phyloP scores from a whole-genome alignment of 169 alveolate species.

The Plasmodium gonderi region DNA sequence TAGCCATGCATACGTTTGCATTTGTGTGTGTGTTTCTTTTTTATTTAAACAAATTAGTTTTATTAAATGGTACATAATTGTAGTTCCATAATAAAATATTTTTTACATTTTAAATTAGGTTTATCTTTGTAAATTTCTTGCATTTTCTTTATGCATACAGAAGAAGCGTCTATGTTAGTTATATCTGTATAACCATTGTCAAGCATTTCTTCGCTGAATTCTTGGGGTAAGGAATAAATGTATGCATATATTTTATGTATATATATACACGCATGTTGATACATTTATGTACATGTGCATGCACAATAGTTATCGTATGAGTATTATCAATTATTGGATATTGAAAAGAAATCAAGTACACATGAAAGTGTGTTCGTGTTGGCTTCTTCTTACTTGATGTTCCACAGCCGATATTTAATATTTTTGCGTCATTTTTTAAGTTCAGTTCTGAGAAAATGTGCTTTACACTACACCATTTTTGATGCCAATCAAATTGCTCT shows the following conservation, averaged over 20 bases:
- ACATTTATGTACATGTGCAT: conserved; percentile 4
- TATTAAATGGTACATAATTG: not conserved
- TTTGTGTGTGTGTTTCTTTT: not conserved
- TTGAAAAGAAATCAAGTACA: not conserved
- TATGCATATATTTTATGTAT: not conserved
- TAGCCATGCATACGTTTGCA: not conserved
- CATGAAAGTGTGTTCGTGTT: not conserved
- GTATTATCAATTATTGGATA: not conserved
- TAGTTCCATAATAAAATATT: not conserved
- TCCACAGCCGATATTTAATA: conserved; percentile 65
- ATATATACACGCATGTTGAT: not conserved
- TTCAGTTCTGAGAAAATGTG: conserved; percentile 56
- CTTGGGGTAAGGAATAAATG: conserved; percentile 7
- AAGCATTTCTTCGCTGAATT: conserved; percentile 66
- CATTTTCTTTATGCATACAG: conserved; percentile 70
- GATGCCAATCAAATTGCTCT: conserved; percentile 76
- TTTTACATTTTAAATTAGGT: conserved; percentile 68
- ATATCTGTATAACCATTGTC: conserved; percentile 60
- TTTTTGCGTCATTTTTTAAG: conserved; percentile 54
- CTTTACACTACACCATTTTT: conserved; percentile 70
- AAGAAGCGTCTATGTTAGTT: conserved; percentile 71
- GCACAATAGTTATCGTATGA: not conserved
- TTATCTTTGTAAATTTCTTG: conserved; percentile 46
- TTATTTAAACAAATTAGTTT: not conserved
- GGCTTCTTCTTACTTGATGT: conserved; percentile 49